phyloP scores from a whole-genome alignment of 208 protist species.

The Giardia muris region DNA sequence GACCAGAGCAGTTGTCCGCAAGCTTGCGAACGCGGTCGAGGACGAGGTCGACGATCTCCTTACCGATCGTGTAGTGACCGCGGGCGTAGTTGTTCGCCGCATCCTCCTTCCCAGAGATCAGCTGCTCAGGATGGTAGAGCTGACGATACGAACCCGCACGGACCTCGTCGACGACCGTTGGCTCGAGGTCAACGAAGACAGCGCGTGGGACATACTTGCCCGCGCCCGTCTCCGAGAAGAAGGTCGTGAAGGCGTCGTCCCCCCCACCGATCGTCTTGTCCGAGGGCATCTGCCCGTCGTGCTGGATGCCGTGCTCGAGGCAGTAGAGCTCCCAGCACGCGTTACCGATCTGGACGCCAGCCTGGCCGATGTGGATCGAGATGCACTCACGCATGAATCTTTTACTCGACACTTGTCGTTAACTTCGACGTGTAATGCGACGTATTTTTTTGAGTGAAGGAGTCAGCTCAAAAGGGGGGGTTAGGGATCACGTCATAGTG shows the following conservation, averaged over 20 bases:
- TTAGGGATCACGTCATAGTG: no score
- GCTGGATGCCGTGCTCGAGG: slow-evolving; percentile 60
- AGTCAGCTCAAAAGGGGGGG: no score
- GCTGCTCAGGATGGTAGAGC: slow-evolving; percentile 53
- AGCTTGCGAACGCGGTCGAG: slow-evolving; percentile 83
- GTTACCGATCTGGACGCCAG: slow-evolving; percentile 82
- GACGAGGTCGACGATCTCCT: slow-evolving; percentile 75
- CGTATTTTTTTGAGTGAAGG: no score
- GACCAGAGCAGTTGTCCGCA: slow-evolving; percentile 80
- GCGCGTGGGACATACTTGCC: slow-evolving; percentile 51
- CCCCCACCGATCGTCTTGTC: slow-evolving; percentile 60
- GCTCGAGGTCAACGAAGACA: slow-evolving; percentile 51
- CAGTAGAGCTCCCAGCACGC: slow-evolving; percentile 77
- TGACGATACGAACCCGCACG: slow-evolving; percentile 45
- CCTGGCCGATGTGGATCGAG: slow-evolving; percentile 78
- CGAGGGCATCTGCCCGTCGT: slow-evolving; percentile 59
- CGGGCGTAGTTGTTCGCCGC: slow-evolving; percentile 60
- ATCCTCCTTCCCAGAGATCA: slow-evolving; percentile 58
- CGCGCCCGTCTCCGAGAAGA: slow-evolving; percentile 67
- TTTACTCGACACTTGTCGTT: no score
- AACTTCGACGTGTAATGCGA: no score
- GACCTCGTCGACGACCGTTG: slow-evolving; percentile 54
- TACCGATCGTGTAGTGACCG: slow-evolving; percentile 89
- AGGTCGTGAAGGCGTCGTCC: slow-evolving; percentile 73
- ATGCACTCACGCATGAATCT: slow-evolving; percentile 68